A percentile compares a stretch with the other conserved stretches of the same genome.
Evolutionary conservation across 352 stramenopile species (phyloP).

Genomic region (Phytophthora parvispora): DNA sequence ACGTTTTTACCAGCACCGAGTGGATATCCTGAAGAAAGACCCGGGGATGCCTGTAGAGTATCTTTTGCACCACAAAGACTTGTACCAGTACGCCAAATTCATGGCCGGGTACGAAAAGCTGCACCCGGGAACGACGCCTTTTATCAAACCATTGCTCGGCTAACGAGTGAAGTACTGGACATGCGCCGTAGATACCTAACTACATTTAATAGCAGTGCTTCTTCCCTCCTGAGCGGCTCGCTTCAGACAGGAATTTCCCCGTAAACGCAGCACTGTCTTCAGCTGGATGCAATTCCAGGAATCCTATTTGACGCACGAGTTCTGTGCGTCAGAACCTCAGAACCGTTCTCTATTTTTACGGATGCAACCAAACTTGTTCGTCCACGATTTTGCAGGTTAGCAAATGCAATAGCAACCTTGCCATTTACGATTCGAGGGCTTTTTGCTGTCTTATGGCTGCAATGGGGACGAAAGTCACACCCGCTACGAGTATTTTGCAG

Average conservation of each 20-base stretch:
- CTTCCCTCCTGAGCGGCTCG: too few relatives aligned
- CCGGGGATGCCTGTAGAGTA: not conserved
- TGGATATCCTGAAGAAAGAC: conserved; percentile 11
- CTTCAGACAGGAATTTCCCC: too few relatives aligned
- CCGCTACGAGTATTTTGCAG: not conserved
- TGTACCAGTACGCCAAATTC: conserved; percentile 14
- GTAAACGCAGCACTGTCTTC: too few relatives aligned
- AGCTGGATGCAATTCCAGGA: too few relatives aligned
- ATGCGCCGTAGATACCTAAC: too few relatives aligned
- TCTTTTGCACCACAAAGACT: conserved; percentile 1
- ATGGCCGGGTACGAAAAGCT: conserved; percentile 13
- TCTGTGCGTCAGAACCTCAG: too few relatives aligned
- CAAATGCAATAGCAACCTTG: not conserved
- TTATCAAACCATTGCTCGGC: not conserved
- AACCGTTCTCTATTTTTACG: not conserved
- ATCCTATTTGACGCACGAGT: too few relatives aligned
- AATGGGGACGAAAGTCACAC: conserved; percentile 15
- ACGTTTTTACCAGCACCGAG: conserved; percentile 4
- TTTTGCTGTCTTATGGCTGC: not conserved
- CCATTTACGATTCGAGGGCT: not conserved
- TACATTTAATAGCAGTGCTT: too few relatives aligned
- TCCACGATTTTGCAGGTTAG: not conserved
- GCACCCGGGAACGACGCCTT: not conserved
- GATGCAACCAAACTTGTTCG: not conserved
- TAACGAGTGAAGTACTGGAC: not conserved